phyloP scores from a whole-genome alignment of 208 protist species.

The Leishmania braziliensis region DNA sequence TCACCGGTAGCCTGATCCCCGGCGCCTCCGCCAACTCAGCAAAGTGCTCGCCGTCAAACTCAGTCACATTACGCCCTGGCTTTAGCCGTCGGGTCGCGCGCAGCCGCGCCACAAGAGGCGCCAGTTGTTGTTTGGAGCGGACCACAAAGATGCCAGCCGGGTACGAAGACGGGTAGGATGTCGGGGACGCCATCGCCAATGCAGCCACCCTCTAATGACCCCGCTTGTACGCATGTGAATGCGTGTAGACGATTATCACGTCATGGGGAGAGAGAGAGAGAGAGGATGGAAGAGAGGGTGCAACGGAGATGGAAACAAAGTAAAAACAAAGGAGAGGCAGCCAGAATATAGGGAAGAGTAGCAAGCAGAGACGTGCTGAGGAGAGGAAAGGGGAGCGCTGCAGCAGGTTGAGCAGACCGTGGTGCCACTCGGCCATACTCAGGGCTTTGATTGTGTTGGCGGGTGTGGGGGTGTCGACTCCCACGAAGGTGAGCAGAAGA shows the following conservation, averaged over 20 bases:
- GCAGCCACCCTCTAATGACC: neutral
- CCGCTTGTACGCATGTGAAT: neutral
- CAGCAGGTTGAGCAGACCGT: neutral
- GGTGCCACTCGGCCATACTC: neutral
- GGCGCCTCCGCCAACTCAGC: neutral
- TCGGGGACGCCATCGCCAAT: neutral
- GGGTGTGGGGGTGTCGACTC: neutral
- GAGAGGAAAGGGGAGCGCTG: neutral
- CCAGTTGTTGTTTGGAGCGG: slow-evolving; percentile 22
- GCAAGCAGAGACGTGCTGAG: neutral
- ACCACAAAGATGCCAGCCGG: slow-evolving; percentile 55
- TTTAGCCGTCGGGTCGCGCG: slow-evolving; percentile 35
- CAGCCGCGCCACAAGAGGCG: slow-evolving; percentile 36
- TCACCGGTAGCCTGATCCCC: neutral
- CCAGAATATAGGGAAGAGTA: neutral
- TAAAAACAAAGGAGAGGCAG: neutral
- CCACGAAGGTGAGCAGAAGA: neutral
- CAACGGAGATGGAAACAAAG: too few species aligned
- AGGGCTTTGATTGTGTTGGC: neutral
- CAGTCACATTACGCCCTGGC: slow-evolving; percentile 49
- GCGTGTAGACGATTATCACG: neutral
- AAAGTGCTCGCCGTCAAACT: slow-evolving; percentile 33
- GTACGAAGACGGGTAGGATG: slow-evolving; percentile 26
- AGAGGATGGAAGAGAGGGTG: neutral
- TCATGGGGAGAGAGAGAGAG: neutral